These are phyloP conservation scores for Plectosphaerella plurivora DNA, from an alignment of 2,329 filamentous ascomycete genomes.

Conservation along the genomic window DNA sequence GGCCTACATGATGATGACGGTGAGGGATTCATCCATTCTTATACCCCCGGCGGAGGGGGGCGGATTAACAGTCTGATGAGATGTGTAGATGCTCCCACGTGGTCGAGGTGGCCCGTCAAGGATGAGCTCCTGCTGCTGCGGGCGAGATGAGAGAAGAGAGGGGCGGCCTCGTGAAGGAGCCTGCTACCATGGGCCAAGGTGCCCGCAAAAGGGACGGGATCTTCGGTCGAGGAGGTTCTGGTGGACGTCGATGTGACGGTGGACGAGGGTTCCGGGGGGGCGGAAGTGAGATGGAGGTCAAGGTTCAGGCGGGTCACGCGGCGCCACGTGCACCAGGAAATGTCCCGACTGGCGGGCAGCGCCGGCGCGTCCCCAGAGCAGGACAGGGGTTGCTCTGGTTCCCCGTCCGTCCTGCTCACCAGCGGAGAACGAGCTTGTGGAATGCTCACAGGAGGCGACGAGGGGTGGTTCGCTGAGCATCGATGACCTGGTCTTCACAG, in stretches of 20 bases:
- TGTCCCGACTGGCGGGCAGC: slow-evolving; percentile 8
- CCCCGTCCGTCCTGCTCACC: too few species aligned
- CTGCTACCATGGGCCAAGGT: background rate
- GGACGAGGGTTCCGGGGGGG: background rate
- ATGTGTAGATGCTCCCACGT: background rate
- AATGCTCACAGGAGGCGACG: too few species aligned
- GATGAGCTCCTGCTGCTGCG: background rate
- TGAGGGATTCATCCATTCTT: slow-evolving; percentile 11
- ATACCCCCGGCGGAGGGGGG: background rate
- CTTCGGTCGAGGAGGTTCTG: background rate
- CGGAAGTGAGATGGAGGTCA: background rate
- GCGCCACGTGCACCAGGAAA: slow-evolving; percentile 10
- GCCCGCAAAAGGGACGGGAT: background rate
- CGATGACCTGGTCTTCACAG: too few species aligned
- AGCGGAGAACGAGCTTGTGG: too few species aligned
- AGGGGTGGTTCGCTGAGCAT: too few species aligned
- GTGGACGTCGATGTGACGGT: slow-evolving; percentile 1
- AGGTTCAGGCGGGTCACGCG: slow-evolving; percentile 5
- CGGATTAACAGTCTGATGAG: background rate
- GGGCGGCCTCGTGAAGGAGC: background rate
- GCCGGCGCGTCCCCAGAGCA: background rate
- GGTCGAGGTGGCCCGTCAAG: background rate
- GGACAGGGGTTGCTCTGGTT: too few species aligned
- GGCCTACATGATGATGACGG: slow-evolving; percentile 3
- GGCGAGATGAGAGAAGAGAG: background rate